These are phyloP conservation scores for Vaccinium vitisidaea DNA, from an alignment of 148 eudicot genomes.

Conservation along the genomic window DNA sequence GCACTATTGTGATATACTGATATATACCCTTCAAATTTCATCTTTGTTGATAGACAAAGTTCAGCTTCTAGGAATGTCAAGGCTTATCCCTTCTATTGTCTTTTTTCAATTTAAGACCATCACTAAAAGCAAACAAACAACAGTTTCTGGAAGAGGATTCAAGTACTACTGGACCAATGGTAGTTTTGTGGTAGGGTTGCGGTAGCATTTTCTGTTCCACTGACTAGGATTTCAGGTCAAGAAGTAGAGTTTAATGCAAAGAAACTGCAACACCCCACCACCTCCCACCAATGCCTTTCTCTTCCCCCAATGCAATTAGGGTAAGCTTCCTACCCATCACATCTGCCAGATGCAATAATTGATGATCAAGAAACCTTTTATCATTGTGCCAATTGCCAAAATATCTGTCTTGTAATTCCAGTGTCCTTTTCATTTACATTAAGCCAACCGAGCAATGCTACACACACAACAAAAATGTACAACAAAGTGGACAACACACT, in stretches of 20 bases:
- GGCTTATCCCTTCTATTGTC: neutral
- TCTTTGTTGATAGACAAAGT: neutral
- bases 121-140: neutral
- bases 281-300: neutral
- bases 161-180: neutral
- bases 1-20: neutral
- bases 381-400: neutral
- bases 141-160: neutral
- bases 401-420: neutral
- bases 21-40: neutral
- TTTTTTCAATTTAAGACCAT: neutral
- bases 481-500: too few species aligned
- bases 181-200: neutral
- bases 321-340: too few species aligned
- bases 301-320: too few species aligned
- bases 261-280: neutral
- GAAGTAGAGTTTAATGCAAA: neutral
- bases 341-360: neutral
- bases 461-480: too few species aligned
- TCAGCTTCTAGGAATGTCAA: neutral
- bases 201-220: neutral
- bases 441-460: too few species aligned
- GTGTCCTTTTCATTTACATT: neutral
- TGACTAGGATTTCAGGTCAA: neutral
- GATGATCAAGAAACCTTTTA: neutral